Conservation (phyloP, 805 yeast genomes). For the Clavispora carvajalis region DNA sequence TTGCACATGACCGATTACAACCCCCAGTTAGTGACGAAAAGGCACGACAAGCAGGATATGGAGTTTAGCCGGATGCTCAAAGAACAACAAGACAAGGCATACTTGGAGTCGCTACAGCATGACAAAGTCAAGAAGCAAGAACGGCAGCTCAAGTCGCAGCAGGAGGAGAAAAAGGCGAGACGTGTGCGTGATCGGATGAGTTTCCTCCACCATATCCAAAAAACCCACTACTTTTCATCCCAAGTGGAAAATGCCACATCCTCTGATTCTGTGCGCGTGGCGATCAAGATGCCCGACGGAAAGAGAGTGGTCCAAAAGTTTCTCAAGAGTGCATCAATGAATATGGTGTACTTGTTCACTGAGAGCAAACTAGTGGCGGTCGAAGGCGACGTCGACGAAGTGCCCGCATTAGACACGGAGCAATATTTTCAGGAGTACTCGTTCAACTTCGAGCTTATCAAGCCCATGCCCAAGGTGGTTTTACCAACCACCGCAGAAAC, state of each 20-base stretch:
- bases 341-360: constrained; percentile 47
- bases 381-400: constrained; percentile 13
- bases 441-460: constrained; percentile 34
- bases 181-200: constrained; percentile 11
- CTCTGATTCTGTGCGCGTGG: constrained; percentile 29
- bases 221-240: constrained; percentile 11
- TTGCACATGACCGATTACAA: constrained; percentile 25
- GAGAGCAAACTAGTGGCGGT: constrained; percentile 32
- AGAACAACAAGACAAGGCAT: constrained; percentile 41
- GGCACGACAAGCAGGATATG: constrained; percentile 37
- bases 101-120: constrained; percentile 34
- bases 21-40: constrained; percentile 35
- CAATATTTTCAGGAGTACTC: constrained; percentile 22
- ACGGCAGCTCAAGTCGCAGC: constrained; percentile 22
- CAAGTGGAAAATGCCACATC: constrained; percentile 4
- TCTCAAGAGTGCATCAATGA: constrained; percentile 30
- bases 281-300: constrained; percentile 54
- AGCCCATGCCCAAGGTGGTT: constrained; percentile 37
- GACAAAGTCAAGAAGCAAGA: constrained; percentile 52
- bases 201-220: constrained; percentile 16
- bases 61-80: constrained; percentile 34
- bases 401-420: constrained; percentile 4
- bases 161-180: constrained; percentile 6
- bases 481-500: constrained; percentile 8
- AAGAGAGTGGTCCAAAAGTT: constrained; percentile 44